Conservation (phyloP, 345 rosid species). For the Heritiera littoralis region DNA sequence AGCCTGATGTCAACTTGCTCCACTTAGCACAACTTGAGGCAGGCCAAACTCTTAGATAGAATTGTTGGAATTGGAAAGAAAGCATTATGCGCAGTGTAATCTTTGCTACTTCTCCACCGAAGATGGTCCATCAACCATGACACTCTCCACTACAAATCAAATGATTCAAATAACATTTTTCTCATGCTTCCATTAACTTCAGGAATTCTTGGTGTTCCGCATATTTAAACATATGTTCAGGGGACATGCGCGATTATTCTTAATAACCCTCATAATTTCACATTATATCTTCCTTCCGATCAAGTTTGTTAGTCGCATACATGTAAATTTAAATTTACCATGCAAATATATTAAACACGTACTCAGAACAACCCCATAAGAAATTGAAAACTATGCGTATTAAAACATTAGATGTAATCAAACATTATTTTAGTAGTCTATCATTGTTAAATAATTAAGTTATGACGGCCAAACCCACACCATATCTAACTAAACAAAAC, state of each 20-base stretch:
- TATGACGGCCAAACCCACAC: conserved; percentile 19
- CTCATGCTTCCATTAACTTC: background rate
- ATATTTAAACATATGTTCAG: no score
- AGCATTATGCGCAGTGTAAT: background rate
- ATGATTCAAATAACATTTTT: background rate
- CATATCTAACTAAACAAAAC: conserved; percentile 5
- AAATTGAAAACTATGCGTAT: background rate
- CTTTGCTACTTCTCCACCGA: background rate
- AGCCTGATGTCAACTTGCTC: background rate
- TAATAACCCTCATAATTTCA: no score
- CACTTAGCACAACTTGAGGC: background rate
- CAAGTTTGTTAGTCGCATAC: no score
- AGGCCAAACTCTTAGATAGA: background rate
- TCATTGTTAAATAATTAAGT: background rate
- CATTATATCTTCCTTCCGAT: no score
- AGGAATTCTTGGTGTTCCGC: background rate
- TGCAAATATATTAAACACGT: background rate
- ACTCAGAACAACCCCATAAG: background rate
- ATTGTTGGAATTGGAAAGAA: background rate
- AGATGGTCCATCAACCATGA: no score
- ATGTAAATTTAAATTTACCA: background rate
- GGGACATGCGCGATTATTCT: no score
- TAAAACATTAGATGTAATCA: background rate
- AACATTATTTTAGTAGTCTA: background rate
- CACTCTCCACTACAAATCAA: background rate